These are phyloP conservation scores for Corymbia maculata DNA, from an alignment of 345 rosid species.

Conservation along the genomic window DNA sequence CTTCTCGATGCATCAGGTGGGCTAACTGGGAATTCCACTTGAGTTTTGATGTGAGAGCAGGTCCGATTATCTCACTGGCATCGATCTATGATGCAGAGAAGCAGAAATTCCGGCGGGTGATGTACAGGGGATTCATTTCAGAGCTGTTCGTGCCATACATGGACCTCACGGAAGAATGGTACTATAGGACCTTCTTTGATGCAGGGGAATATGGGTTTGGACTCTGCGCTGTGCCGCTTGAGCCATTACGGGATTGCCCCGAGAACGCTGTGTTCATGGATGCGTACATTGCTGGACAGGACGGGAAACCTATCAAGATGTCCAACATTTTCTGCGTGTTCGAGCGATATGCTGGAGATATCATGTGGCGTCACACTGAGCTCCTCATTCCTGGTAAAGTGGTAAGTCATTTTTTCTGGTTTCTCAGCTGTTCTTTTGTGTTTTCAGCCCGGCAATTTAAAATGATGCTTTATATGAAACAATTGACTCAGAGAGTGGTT, in stretches of 20 bases:
- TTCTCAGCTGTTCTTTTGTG: background rate
- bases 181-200: conserved; percentile 71
- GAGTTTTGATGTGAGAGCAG: conserved; percentile 56
- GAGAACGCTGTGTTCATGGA: conserved; percentile 45
- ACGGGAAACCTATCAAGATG: conserved; percentile 44
- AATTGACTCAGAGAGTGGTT: background rate
- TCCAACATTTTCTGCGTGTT: conserved; percentile 48
- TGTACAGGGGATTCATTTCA: conserved; percentile 61
- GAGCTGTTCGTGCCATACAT: conserved; percentile 83
- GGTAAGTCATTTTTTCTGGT: conserved; percentile 17
- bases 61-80: conserved; percentile 49
- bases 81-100: conserved; percentile 32
- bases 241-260: conserved; percentile 60
- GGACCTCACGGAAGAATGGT: conserved; percentile 82
- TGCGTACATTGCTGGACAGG: conserved; percentile 50
- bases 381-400: conserved; percentile 61
- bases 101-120: conserved; percentile 27
- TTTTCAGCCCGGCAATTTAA: background rate
- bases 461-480: background rate
- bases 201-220: conserved; percentile 81
- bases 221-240: conserved; percentile 39
- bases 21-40: conserved; percentile 70
- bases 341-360: conserved; percentile 50
- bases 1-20: conserved; percentile 29
- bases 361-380: conserved; percentile 65